Conservation (phyloP, 768 basidiomycete species). For the Kwoniella dendrophila region DNA sequence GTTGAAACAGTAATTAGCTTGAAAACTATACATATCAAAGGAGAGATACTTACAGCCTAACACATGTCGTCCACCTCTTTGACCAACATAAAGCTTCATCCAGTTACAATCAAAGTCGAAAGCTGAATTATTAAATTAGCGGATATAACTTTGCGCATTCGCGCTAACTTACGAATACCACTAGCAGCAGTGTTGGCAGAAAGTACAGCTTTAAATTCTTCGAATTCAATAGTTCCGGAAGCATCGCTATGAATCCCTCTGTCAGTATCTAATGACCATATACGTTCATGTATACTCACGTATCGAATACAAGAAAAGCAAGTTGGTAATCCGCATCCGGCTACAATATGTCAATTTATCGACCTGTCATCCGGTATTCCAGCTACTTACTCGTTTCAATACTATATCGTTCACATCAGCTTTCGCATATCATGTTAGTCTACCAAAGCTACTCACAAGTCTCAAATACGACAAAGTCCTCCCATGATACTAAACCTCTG, state of each 20-base stretch:
- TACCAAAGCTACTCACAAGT: constrained; percentile 59
- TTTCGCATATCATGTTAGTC: background rate
- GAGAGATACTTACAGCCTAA: constrained; percentile 72
- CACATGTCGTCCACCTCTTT: constrained; percentile 85
- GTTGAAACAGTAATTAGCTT: background rate
- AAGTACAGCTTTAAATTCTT: constrained; percentile 93
- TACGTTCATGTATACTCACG: constrained; percentile 62
- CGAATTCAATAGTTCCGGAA: constrained; percentile 88
- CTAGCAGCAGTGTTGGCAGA: constrained; percentile 72
- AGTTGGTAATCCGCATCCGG: constrained; percentile 98
- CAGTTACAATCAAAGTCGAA: constrained; percentile 97
- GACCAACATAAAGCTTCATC: constrained; percentile 94
- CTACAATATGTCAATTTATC: constrained; percentile 63
- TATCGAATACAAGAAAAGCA: constrained; percentile 93
- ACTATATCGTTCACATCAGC: constrained; percentile 22
- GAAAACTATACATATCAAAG: background rate
- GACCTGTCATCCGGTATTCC: background rate
- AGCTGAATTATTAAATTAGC: too few species aligned
- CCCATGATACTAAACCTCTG: constrained; percentile 64
- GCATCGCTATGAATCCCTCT: constrained; percentile 65
- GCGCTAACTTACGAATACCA: constrained; percentile 55
- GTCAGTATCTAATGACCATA: constrained; percentile 1
- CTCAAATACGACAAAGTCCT: constrained; percentile 95
- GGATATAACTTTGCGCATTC: background rate
- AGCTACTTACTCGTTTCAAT: constrained; percentile 40